A percentile compares a stretch with the other conserved stretches of the same genome.
These are phyloP conservation scores for Tinospora cordifolia DNA, from an alignment of 164 flowering plant genomes.

Conservation along the genomic window DNA sequence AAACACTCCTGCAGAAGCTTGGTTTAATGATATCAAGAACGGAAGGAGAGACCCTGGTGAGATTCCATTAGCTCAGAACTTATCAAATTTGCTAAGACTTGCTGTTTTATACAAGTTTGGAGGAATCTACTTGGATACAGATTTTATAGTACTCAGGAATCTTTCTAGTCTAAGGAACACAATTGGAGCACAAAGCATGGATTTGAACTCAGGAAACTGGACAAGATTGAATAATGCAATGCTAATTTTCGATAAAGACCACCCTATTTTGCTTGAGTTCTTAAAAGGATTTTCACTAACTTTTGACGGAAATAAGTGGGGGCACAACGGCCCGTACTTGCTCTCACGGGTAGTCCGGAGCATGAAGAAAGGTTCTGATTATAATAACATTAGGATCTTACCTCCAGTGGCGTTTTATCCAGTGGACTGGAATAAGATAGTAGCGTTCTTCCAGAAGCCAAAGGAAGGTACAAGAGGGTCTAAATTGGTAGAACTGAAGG, in stretches of 20 bases:
- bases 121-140: constrained; percentile 46
- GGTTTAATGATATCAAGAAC: constrained; percentile 46
- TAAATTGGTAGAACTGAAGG: constrained; percentile 49
- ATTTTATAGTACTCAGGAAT: constrained; percentile 35
- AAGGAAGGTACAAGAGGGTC: constrained; percentile 9
- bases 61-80: constrained; percentile 38
- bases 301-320: constrained; percentile 83
- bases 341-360: constrained; percentile 62
- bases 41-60: constrained; percentile 40
- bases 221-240: constrained; percentile 76
- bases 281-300: constrained; percentile 59
- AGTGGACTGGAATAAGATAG: constrained; percentile 53
- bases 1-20: constrained; percentile 57
- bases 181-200: constrained; percentile 41
- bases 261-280: constrained; percentile 56
- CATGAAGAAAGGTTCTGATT: constrained; percentile 20
- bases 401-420: constrained; percentile 76
- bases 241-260: constrained; percentile 61
- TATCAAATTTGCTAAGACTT: constrained; percentile 46
- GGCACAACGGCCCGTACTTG: constrained; percentile 82
- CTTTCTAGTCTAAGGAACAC: constrained; percentile 32
- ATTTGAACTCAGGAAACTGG: constrained; percentile 34
- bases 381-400: constrained; percentile 46
- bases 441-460: constrained; percentile 37
- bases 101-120: constrained; percentile 45